A percentile compares a stretch with the other conserved stretches of the same genome.
Evolutionary conservation across 306 rosid genomes (phyloP).

Genomic region (Malus fusca): DNA sequence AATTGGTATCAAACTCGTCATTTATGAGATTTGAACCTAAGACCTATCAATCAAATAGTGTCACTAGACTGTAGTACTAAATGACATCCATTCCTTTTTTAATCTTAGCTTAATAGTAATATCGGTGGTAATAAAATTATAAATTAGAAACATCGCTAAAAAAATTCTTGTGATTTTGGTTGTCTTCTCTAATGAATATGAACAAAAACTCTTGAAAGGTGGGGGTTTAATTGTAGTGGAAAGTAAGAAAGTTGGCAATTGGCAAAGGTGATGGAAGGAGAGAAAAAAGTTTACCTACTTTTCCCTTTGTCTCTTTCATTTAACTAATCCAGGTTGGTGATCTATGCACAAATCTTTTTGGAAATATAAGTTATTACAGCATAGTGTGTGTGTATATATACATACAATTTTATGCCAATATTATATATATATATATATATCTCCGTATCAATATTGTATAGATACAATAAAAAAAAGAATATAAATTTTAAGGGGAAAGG

Average conservation of each 20-base stretch:
- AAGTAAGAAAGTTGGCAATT: conserved; percentile 32
- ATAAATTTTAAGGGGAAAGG: neutral
- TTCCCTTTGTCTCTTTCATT: conserved; percentile 46
- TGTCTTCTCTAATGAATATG: conserved; percentile 38
- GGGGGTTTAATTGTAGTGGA: conserved; percentile 36
- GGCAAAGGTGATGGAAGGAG: conserved; percentile 31
- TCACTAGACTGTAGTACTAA: too few relatives aligned
- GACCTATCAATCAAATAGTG: too few relatives aligned
- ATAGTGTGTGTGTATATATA: too few relatives aligned
- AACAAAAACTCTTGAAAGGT: conserved; percentile 24
- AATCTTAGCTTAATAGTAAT: too few relatives aligned
- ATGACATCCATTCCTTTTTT: too few relatives aligned
- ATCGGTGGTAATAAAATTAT: neutral
- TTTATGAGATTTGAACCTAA: too few relatives aligned
- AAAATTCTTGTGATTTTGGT: neutral
- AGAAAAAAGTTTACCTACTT: conserved; percentile 53
- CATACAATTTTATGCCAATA: too few relatives aligned
- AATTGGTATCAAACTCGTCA: too few relatives aligned
- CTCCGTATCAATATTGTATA: neutral
- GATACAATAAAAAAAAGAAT: conserved; percentile 3
- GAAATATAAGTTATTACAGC: neutral
- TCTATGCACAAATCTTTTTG: conserved; percentile 16
- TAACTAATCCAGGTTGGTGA: conserved; percentile 38
- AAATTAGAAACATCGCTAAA: too few relatives aligned
- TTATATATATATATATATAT: too few relatives aligned